These are phyloP conservation scores for Rubus parviflorus DNA, from an alignment of 306 rosid genomes.

Conservation along the genomic window DNA sequence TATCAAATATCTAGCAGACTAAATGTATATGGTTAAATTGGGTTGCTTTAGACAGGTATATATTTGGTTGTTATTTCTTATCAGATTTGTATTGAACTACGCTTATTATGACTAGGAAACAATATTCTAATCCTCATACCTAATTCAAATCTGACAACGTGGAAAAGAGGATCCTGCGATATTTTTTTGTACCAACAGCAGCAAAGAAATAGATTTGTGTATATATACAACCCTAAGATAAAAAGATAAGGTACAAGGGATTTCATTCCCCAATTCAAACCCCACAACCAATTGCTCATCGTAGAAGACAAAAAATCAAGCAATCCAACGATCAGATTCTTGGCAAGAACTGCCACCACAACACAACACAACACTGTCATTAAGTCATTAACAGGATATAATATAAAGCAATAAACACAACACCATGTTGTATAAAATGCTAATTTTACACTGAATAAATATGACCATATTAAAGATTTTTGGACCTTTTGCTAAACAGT, in stretches of 20 bases:
- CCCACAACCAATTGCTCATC: slow-evolving; percentile 23
- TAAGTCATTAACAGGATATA: slow-evolving; percentile 11
- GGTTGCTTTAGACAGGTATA: too few species aligned
- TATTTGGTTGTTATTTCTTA: too few species aligned
- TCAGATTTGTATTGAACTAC: too few species aligned
- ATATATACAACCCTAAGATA: slow-evolving; percentile 61
- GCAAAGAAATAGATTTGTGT: slow-evolving; percentile 48
- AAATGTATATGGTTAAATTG: too few species aligned
- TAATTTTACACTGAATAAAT: too few species aligned
- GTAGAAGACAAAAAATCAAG: slow-evolving; percentile 44
- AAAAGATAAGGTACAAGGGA: slow-evolving; percentile 60
- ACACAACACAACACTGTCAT: too few species aligned
- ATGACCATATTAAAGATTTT: too few species aligned
- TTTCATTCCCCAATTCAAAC: slow-evolving; percentile 32
- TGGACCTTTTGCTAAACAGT: too few species aligned
- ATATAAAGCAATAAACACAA: slow-evolving; percentile 45
- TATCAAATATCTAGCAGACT: too few species aligned
- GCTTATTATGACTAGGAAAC: too few species aligned
- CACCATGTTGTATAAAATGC: too few species aligned
- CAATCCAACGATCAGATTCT: slow-evolving; percentile 38
- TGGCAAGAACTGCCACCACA: slow-evolving; percentile 53
- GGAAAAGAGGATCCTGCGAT: slow-evolving; percentile 41
- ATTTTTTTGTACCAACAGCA: slow-evolving; percentile 58
- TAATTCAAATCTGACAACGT: slow-evolving; percentile 13
- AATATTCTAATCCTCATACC: slow-evolving; percentile 15